Conservation (phyloP, 108 stramenopile species). For the Seminavis robusta region DNA sequence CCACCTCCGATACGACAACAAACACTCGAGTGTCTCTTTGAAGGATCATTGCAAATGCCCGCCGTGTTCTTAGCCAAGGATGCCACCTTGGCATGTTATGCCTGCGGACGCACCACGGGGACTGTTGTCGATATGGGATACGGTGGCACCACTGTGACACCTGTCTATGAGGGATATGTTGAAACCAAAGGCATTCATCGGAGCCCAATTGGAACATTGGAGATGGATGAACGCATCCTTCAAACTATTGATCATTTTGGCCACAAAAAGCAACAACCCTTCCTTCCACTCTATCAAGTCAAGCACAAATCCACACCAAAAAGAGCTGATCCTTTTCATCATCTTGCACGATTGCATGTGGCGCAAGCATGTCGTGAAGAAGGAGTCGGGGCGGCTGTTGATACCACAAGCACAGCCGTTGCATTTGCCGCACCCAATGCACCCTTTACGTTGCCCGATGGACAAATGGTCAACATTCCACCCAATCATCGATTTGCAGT, state of each 20-base stretch:
- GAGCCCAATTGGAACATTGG: conserved; percentile 44
- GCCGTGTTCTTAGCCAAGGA: conserved; percentile 88
- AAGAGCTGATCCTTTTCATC: conserved; percentile 44
- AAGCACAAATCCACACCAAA: conserved; percentile 31
- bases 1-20: conserved; percentile 78
- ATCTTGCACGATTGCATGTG: conserved; percentile 52
- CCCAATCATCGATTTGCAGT: conserved; percentile 57
- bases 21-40: conserved; percentile 64
- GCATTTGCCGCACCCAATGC: conserved; percentile 58
- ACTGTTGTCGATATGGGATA: conserved; percentile 83
- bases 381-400: conserved; percentile 70
- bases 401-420: conserved; percentile 28
- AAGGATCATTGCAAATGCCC: conserved; percentile 75
- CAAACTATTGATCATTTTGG: conserved; percentile 36
- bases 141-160: conserved; percentile 69
- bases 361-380: conserved; percentile 64
- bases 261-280: conserved; percentile 12
- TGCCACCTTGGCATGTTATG: conserved; percentile 78
- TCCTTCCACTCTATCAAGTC: conserved; percentile 76
- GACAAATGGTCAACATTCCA: conserved; percentile 63
- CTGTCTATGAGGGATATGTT: conserved; percentile 85
- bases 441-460: conserved; percentile 71
- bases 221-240: conserved; percentile 63
- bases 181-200: conserved; percentile 67
- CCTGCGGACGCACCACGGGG: conserved; percentile 76